Evolutionary conservation across 2,329 filamentous ascomycete species (phyloP).

Genomic region (Davidsoniella neocaledoniae): DNA sequence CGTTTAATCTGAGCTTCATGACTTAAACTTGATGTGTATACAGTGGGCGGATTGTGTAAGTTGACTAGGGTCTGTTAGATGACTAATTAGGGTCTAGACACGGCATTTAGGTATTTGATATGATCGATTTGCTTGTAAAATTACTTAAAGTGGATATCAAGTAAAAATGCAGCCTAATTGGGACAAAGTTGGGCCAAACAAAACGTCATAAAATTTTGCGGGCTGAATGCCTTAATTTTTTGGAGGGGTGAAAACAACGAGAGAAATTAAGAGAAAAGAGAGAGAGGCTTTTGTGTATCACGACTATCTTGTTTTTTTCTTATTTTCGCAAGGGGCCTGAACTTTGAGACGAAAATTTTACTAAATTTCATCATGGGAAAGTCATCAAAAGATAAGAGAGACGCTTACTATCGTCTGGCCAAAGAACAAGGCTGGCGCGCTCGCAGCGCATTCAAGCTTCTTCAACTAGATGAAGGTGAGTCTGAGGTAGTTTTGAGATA

Average conservation of each 20-base stretch:
- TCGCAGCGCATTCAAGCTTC: constrained; percentile 86
- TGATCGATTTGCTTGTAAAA: too few species aligned
- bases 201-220: background rate
- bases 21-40: too few species aligned
- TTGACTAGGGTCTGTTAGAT: too few species aligned
- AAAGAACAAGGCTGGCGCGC: constrained; percentile 99
- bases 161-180: too few species aligned
- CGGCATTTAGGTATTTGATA: too few species aligned
- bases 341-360: background rate
- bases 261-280: background rate
- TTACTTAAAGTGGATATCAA: too few species aligned
- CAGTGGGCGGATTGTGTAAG: too few species aligned
- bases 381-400: constrained; percentile 95
- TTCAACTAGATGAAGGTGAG: constrained; percentile 73
- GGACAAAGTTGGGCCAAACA: background rate
- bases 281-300: background rate
- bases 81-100: too few species aligned
- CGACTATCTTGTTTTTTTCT: background rate
- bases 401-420: constrained; percentile 91
- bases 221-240: background rate
- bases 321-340: background rate
- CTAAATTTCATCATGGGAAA: constrained; percentile 53
- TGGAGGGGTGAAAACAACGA: background rate
- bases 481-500: background rate
- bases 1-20: too few species aligned